Conservation (phyloP, 495 filamentous ascomycete species). For the Umbilicaria muhlenbergii region DNA sequence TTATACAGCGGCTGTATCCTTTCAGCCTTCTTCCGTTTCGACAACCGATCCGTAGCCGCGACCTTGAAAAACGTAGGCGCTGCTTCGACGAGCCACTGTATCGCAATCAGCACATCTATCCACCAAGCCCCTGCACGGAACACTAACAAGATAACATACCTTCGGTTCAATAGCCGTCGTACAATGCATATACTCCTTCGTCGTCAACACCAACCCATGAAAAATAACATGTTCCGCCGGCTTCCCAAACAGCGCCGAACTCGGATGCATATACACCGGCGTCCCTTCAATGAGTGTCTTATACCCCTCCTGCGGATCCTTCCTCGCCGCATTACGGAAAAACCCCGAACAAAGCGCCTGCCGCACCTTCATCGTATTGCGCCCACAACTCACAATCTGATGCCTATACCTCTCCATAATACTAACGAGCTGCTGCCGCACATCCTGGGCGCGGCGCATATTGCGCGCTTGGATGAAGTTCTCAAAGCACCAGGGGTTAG, state of each 20-base stretch:
- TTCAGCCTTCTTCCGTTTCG: constrained; percentile 86
- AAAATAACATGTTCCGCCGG: constrained; percentile 93
- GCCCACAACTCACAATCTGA: constrained; percentile 63
- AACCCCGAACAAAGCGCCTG: constrained; percentile 85
- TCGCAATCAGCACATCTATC: not conserved
- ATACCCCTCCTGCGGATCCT: constrained; percentile 92
- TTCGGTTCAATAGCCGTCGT: constrained; percentile 89
- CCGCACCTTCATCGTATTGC: constrained; percentile 76
- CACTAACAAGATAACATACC: constrained; percentile 17
- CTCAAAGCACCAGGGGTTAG: constrained; percentile 86
- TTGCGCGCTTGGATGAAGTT: constrained; percentile 90
- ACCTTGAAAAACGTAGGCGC: constrained; percentile 98
- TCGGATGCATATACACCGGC: constrained; percentile 86
- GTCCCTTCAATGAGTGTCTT: constrained; percentile 93
- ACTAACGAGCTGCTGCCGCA: constrained; percentile 76
- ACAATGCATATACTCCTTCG: constrained; percentile 94
- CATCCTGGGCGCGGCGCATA: constrained; percentile 81
- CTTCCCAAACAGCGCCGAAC: constrained; percentile 84
- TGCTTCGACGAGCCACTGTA: constrained; percentile 61
- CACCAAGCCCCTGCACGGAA: not conserved
- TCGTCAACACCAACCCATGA: constrained; percentile 74
- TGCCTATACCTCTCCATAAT: constrained; percentile 88
- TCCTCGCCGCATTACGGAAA: constrained; percentile 89
- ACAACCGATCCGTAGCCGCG: constrained; percentile 72
- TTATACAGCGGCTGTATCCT: constrained; percentile 91